Evolutionary conservation across 306 rosid species (phyloP), one percentile per base, ranked within the genome.

Genomic region (Ceratonia siliqua): DNA sequence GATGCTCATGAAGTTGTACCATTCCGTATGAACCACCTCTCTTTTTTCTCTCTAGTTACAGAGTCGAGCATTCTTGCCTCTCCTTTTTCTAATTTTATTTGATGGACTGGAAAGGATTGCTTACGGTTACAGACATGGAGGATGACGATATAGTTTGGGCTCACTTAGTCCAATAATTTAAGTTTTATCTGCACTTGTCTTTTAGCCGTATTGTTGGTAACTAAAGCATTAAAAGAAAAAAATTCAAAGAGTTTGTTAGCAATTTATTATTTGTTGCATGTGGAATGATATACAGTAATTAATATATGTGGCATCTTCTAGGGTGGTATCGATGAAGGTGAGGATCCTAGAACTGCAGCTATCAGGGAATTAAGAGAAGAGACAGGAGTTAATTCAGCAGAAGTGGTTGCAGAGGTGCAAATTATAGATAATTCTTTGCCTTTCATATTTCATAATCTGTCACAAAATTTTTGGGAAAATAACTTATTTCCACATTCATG

Each of bases 311-410:
- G 41, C 12, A 45, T 77, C 14, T 28, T 69, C 35, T 76, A 89
- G 97, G 98, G 97, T 41, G 98, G 97, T 65, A 78, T 91, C 72
- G 93, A 94, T 70, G 97, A 91, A 69, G 93, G 87, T 33, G 97
- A 94, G 83, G 95, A 94, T 80, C 94, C 94, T 15, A 88, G 83
- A 85, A 72, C 39, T 78, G 96, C 97, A 48, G 94, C 89, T 68
- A 73, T 90, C 49, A 85, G 97, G 71, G 98, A 91, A 75, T 67
- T 94, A 24, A 85, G 90, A 78, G 94, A 94, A 82, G 98, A 94
- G 79, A 94, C 98, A 3, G 97, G 96, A 65, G 90, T 94, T 62
- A 88, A 25, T 72, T 91, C 98, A 3, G 97, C 92, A 12, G 95
- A 94, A 83, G 75, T 91, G 72, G 74, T 91, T 70, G 83, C 89